A percentile compares a stretch with the other conserved stretches of the same genome.
Conservation (phyloP, 305 asterid species). For the Solanum aculeatissimum region DNA sequence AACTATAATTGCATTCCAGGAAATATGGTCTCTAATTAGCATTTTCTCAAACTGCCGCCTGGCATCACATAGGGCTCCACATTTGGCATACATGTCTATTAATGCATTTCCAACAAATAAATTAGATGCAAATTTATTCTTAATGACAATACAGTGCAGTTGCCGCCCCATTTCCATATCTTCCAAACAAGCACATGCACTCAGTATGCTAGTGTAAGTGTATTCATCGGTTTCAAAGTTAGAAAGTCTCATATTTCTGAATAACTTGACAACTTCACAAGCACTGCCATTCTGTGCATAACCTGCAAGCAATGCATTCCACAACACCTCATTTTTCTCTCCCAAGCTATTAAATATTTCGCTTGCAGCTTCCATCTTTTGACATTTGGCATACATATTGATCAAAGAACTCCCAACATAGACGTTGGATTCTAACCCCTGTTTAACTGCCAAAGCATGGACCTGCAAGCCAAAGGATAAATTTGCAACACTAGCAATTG, state of each 20-base stretch:
- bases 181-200: slow-evolving; percentile 67
- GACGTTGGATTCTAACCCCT: slow-evolving; percentile 56
- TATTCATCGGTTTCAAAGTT: slow-evolving; percentile 62
- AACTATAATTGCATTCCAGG: slow-evolving; percentile 84
- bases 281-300: slow-evolving; percentile 64
- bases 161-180: slow-evolving; percentile 42
- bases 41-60: slow-evolving; percentile 52
- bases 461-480: slow-evolving; percentile 58
- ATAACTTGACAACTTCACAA: slow-evolving; percentile 45
- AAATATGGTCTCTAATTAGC: slow-evolving; percentile 46
- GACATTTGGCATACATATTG: slow-evolving; percentile 81
- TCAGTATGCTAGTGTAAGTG: slow-evolving; percentile 73
- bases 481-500: slow-evolving; percentile 44
- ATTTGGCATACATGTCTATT: slow-evolving; percentile 89
- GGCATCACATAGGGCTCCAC: slow-evolving; percentile 52
- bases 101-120: slow-evolving; percentile 78
- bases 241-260: slow-evolving; percentile 34
- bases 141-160: slow-evolving; percentile 55
- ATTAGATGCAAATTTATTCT: slow-evolving; percentile 45
- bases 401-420: slow-evolving; percentile 81
- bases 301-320: slow-evolving; percentile 85
- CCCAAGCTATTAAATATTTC: slow-evolving; percentile 40
- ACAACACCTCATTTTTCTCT: slow-evolving; percentile 62
- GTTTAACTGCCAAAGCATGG: slow-evolving; percentile 66
- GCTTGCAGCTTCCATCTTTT: slow-evolving; percentile 51